Base-by-base conservation (phyloP, 495 filamentous ascomycete species). In the Podospora pseudocomata region DNA sequence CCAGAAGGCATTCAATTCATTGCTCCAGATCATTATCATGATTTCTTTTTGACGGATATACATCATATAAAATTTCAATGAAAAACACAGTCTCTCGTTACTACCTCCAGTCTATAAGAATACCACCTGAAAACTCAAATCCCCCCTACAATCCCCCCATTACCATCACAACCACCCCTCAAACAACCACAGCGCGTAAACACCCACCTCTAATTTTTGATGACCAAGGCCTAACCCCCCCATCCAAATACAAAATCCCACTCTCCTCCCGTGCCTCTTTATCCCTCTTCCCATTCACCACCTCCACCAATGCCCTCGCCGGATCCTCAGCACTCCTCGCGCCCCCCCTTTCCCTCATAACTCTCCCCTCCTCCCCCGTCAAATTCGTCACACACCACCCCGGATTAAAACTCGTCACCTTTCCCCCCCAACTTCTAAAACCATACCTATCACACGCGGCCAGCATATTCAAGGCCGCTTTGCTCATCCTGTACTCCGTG, bases 401-500 rank as follows among this genome's bases (percentile, higher is more conserved):
- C 0, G 86, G 87, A 6, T 77, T 80, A n/a, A 87, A 78, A 13
- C 77, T 73, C 71, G 76, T 87, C 0, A 86, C 81, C 72, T 86
- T 88, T 2, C 86, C 85, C 0, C 83, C 84, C 70, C 86, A 86
- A 6, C 84, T 78, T 63, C 77, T 77, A 65, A 84, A 74, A 4
- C 82, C 74, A 13, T 79, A 75, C 6, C 65, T 34, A 81, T 86
- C 87, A 66, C 88, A 85, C 9, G 79, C 78, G 75, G 87, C 83
- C 72, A 89, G 34, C 88, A 89, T 89, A 65, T 89, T 88, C 72
- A 89, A 60, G 0, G 85, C 88, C 0, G 85, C 83, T 76, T 90
- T 89, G 64, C 79, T 80, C 67, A 79, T 80, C 15, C 86, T 80
- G 71, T 90, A 89, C 2, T 79, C 74, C 2, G 65, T 79, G 72